These are phyloP conservation scores for Zygosaccharomyces pseudobailii DNA, from an alignment of 1,139 yeast genomes.

Conservation along the genomic window DNA sequence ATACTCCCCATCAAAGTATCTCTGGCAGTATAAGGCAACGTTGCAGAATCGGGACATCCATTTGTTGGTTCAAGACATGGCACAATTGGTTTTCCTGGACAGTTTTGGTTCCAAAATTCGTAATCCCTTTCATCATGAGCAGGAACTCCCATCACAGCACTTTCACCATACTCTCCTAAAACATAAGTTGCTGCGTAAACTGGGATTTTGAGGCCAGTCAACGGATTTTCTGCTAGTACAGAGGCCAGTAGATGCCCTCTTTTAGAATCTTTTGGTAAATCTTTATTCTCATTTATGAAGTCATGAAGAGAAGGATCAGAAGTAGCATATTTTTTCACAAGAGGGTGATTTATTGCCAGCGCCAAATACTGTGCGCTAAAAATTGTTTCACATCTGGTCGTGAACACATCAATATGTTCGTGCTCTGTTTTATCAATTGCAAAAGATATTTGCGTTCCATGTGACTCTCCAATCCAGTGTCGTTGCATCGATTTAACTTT, in stretches of 20 bases:
- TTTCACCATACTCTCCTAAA: slow-evolving; percentile 72
- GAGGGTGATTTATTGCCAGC: slow-evolving; percentile 63
- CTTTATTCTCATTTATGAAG: slow-evolving; percentile 43
- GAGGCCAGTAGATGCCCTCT: slow-evolving; percentile 53
- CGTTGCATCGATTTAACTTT: slow-evolving; percentile 86
- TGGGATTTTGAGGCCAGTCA: slow-evolving; percentile 51
- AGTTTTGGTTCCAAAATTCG: slow-evolving; percentile 69
- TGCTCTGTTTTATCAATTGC: slow-evolving; percentile 18
- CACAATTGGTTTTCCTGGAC: slow-evolving; percentile 40
- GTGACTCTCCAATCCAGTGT: slow-evolving; percentile 89
- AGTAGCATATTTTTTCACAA: slow-evolving; percentile 41
- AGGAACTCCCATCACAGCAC: slow-evolving; percentile 98
- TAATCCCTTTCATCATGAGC: slow-evolving; percentile 84
- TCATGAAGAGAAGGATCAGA: slow-evolving; percentile 39
- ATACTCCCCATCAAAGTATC: slow-evolving; percentile 51
- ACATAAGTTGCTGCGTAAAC: slow-evolving; percentile 91
- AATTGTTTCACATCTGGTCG: slow-evolving; percentile 87
- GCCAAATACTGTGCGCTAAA: slow-evolving; percentile 81
- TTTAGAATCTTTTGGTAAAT: slow-evolving; percentile 49
- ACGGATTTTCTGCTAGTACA: slow-evolving; percentile 56
- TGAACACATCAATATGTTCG: slow-evolving; percentile 51
- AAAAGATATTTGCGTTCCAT: slow-evolving; percentile 69
- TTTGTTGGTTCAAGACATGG: slow-evolving; percentile 12
- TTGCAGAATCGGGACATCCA: slow-evolving; percentile 11
- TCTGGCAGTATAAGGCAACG: slow-evolving; percentile 46